Percentiles rank a stretch among this genome's conserved stretches.
Conservation (phyloP, 2,329 filamentous ascomycete genomes). For the Ascosphaera apis region DNA sequence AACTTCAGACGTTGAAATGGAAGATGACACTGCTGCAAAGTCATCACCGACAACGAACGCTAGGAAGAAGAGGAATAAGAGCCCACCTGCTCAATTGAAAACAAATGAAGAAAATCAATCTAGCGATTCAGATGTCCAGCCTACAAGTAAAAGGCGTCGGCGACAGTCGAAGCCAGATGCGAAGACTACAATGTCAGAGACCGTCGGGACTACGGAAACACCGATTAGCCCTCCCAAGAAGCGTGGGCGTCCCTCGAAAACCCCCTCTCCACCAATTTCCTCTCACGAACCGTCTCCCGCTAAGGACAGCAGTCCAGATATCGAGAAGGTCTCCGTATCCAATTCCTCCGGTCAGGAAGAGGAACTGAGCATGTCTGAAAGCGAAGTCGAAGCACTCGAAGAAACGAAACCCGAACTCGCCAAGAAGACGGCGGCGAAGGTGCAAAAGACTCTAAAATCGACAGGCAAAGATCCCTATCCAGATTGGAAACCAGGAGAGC, state of each 20-base stretch:
- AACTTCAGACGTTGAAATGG: background rate
- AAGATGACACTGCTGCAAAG: too few relatives aligned
- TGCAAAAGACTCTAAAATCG: conserved; percentile 51
- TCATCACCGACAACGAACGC: too few relatives aligned
- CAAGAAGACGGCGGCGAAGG: conserved; percentile 55
- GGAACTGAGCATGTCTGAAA: conserved; percentile 20
- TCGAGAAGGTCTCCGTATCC: background rate
- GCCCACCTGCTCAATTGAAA: too few relatives aligned
- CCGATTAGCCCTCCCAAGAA: too few relatives aligned
- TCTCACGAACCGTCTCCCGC: background rate
- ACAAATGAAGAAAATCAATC: too few relatives aligned
- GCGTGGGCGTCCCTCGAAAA: too few relatives aligned
- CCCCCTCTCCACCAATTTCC: background rate
- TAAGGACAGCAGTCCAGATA: background rate
- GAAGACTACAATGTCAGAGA: too few relatives aligned
- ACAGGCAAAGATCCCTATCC: conserved; percentile 63
- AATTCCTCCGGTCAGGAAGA: conserved; percentile 5
- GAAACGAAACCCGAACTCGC: conserved; percentile 46
- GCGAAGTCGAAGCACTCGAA: conserved; percentile 27
- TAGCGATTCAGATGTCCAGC: too few relatives aligned
- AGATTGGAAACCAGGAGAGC: conserved; percentile 74
- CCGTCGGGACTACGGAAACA: too few relatives aligned
- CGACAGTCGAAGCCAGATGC: too few relatives aligned
- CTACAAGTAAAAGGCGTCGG: too few relatives aligned
- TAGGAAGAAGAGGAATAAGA: too few relatives aligned